phyloP scores from a whole-genome alignment of 768 basidiomycete species.

The Trametes sanguinea region DNA sequence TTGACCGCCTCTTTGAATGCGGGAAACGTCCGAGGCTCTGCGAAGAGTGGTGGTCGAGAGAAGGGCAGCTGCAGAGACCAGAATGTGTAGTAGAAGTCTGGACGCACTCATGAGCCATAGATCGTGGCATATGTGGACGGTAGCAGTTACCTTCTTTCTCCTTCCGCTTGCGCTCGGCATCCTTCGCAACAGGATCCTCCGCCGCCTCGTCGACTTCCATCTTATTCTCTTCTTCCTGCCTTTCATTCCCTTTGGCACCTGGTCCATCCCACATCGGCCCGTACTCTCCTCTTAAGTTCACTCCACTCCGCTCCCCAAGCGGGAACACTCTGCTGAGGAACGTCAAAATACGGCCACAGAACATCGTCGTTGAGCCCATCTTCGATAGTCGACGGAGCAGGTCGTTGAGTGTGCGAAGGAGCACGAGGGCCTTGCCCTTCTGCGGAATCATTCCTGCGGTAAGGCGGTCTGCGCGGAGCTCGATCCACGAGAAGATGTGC shows the following conservation, averaged over 20 bases:
- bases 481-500: constrained; percentile 87
- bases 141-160: constrained; percentile 60
- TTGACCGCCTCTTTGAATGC: constrained; percentile 72
- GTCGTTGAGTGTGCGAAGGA: constrained; percentile 86
- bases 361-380: constrained; percentile 79
- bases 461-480: constrained; percentile 65
- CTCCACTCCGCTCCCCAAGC: constrained; percentile 85
- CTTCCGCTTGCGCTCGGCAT: constrained; percentile 41
- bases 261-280: constrained; percentile 78
- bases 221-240: constrained; percentile 31
- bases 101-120: background rate
- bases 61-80: constrained; percentile 89
- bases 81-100: constrained; percentile 85
- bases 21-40: constrained; percentile 52
- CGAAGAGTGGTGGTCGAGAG: constrained; percentile 76
- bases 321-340: constrained; percentile 87
- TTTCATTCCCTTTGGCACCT: constrained; percentile 36
- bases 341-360: constrained; percentile 87
- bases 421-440: constrained; percentile 84
- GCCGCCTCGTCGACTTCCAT: constrained; percentile 51
- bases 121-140: background rate
- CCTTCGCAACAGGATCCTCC: constrained; percentile 23
- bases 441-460: constrained; percentile 81
- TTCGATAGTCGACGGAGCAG: constrained; percentile 85
- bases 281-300: constrained; percentile 88